Conservation (phyloP, 352 stramenopile genomes). For the Pythium aphanidermatum region DNA sequence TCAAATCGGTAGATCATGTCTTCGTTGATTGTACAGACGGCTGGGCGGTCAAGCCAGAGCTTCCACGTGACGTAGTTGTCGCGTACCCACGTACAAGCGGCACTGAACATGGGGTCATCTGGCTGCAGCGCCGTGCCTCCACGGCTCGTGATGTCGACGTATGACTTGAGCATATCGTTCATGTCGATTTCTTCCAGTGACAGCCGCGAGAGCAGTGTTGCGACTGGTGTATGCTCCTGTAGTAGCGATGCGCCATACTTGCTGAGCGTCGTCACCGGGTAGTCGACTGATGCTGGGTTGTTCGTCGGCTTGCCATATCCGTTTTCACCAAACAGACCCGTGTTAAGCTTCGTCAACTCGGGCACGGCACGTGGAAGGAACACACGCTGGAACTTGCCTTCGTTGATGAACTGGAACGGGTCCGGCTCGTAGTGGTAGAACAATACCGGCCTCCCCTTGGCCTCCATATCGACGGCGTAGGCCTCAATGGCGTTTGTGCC, state of each 20-base stretch:
- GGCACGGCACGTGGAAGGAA: slow-evolving; percentile 26
- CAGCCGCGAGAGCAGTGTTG: slow-evolving; percentile 22
- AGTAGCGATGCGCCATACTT: slow-evolving; percentile 25
- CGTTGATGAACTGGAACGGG: slow-evolving; percentile 27
- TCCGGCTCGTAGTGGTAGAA: slow-evolving; percentile 56
- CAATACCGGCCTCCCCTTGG: slow-evolving; percentile 13
- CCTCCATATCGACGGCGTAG: slow-evolving; percentile 16
- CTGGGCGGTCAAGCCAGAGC: slow-evolving; percentile 11
- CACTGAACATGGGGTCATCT: slow-evolving; percentile 17
- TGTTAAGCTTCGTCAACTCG: slow-evolving; percentile 8
- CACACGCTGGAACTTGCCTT: slow-evolving; percentile 27
- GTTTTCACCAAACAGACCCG: slow-evolving; percentile 27
- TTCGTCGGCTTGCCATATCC: slow-evolving; percentile 29
- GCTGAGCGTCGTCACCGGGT: slow-evolving; percentile 16
- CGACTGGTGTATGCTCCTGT: slow-evolving; percentile 9
- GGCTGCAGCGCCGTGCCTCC: not conserved
- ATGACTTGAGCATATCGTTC: slow-evolving; percentile 15
- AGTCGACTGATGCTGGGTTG: slow-evolving; percentile 42
- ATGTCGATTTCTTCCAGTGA: slow-evolving; percentile 26
- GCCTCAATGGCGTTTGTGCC: not conserved
- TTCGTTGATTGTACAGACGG: slow-evolving; percentile 5
- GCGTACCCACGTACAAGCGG: slow-evolving; percentile 20
- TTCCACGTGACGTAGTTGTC: slow-evolving; percentile 11
- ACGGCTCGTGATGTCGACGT: slow-evolving; percentile 2
- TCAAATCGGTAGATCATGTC: not conserved